A percentile compares a stretch with the other conserved stretches of the same genome.
Evolutionary conservation across 768 basidiomycete genomes (phyloP).

Genomic region (Suillus variegatus): DNA sequence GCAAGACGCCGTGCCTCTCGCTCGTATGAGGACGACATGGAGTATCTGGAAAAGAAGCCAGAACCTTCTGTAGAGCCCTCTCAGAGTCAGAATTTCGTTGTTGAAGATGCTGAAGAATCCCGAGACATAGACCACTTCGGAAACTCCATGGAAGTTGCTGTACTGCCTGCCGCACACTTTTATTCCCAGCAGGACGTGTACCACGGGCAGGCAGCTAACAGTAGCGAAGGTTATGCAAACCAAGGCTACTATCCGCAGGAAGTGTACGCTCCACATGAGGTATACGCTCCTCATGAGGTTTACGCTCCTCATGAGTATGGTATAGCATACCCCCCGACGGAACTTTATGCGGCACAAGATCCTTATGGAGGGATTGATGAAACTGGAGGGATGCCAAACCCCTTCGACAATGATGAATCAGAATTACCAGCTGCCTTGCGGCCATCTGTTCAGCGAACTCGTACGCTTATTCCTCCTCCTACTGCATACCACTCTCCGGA

Average conservation of each 20-base stretch:
- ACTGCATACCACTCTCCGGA: conserved; percentile 4
- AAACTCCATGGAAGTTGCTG: conserved; percentile 17
- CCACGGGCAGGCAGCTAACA: conserved; percentile 10
- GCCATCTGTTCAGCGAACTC: conserved; percentile 14
- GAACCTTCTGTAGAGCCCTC: conserved; percentile 15
- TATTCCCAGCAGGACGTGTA: conserved; percentile 24
- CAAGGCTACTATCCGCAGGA: conserved; percentile 23
- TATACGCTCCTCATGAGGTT: conserved; percentile 12
- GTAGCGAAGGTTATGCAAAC: conserved; percentile 7
- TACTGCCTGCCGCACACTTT: conserved; percentile 20
- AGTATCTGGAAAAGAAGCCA: conserved; percentile 27
- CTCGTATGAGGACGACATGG: conserved; percentile 28
- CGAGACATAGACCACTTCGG: conserved; percentile 27
- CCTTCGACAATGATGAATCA: conserved; percentile 12
- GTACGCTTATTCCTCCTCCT: conserved; percentile 8
- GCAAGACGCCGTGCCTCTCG: conserved; percentile 30
- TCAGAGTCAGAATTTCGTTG: conserved; percentile 9
- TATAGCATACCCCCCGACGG: conserved; percentile 30
- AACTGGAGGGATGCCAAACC: conserved; percentile 17
- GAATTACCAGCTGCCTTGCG: conserved; percentile 18
- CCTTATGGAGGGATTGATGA: conserved; percentile 16
- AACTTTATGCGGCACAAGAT: conserved; percentile 23
- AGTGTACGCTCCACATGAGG: conserved; percentile 23
- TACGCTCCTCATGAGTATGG: conserved; percentile 18
- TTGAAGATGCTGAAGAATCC: conserved; percentile 17